phyloP scores from a whole-genome alignment of 495 filamentous ascomycete species.

The Penicillium silybi region DNA sequence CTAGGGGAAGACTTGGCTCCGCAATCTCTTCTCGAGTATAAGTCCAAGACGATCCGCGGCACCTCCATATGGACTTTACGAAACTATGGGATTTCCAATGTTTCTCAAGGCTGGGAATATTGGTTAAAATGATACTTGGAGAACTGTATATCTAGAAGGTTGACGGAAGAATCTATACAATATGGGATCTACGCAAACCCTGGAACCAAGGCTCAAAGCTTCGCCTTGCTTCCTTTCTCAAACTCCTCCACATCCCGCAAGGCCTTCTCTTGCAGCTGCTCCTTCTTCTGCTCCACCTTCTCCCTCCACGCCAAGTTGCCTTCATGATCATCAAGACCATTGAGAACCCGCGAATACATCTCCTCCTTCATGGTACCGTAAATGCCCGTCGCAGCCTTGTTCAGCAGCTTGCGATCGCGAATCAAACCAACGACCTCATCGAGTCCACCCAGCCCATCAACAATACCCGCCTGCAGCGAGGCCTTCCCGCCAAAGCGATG shows the following conservation, averaged over 20 bases:
- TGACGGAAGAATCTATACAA: background rate
- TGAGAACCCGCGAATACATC: constrained; percentile 64
- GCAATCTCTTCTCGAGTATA: too few relatives aligned
- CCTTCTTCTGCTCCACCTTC: constrained; percentile 28
- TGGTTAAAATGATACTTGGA: background rate
- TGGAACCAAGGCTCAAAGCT: constrained; percentile 32
- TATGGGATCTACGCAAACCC: background rate
- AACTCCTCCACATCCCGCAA: constrained; percentile 34
- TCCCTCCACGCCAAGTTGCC: constrained; percentile 45
- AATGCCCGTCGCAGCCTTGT: constrained; percentile 56
- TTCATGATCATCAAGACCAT: constrained; percentile 44
- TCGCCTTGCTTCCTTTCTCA: constrained; percentile 41
- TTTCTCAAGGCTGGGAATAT: background rate
- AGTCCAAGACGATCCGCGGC: too few relatives aligned
- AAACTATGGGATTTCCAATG: too few relatives aligned
- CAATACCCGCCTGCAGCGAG: constrained; percentile 59
- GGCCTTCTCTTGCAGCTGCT: constrained; percentile 17
- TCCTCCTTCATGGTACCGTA: constrained; percentile 68
- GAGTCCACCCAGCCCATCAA: constrained; percentile 63
- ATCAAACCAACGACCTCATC: constrained; percentile 57
- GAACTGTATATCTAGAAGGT: background rate
- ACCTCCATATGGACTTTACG: too few relatives aligned
- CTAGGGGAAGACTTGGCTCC: background rate
- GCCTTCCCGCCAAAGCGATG: constrained; percentile 57
- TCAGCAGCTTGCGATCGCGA: constrained; percentile 48